Percentiles rank a stretch among this genome's conserved stretches.
These are phyloP conservation scores for Neonectria coccinea DNA, from an alignment of 2,329 filamentous ascomycete species.

Conservation along the genomic window DNA sequence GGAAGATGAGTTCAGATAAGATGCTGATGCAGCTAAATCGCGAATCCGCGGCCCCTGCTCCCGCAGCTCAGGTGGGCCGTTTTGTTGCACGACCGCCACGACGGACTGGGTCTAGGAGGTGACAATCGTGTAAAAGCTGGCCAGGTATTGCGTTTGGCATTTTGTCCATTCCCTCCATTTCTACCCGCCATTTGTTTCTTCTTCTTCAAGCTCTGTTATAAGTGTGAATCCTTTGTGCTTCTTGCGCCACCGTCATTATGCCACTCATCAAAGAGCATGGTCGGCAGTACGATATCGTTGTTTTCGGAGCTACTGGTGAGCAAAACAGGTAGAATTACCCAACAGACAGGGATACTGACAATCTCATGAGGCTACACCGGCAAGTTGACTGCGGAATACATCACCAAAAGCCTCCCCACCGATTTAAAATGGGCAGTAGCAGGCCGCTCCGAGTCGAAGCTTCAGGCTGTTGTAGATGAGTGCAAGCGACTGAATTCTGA, in stretches of 20 bases:
- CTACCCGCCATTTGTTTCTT: too few species aligned
- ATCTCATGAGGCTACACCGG: conserved; percentile 80
- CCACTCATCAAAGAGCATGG: conserved; percentile 59
- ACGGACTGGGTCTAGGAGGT: conserved; percentile 19
- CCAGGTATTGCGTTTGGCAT: conserved; percentile 14
- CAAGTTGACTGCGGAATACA: conserved; percentile 79
- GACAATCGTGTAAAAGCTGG: conserved; percentile 29
- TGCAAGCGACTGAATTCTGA: conserved; percentile 76
- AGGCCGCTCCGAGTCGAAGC: conserved; percentile 82
- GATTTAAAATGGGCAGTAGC: conserved; percentile 89
- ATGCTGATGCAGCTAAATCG: conserved; percentile 30
- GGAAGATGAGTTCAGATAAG: conserved; percentile 18
- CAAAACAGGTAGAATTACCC: background rate
- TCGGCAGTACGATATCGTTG: conserved; percentile 68
- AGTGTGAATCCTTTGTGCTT: background rate
- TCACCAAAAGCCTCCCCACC: conserved; percentile 76
- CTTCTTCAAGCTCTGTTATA: background rate
- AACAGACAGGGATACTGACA: conserved; percentile 24
- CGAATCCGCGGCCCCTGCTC: conserved; percentile 13
- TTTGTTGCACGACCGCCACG: conserved; percentile 15
- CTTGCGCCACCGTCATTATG: conserved; percentile 50
- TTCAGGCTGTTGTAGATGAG: conserved; percentile 75
- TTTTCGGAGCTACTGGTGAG: conserved; percentile 69
- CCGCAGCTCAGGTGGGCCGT: conserved; percentile 25
- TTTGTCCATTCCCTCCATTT: conserved; percentile 7